phyloP scores from a whole-genome alignment of 495 filamentous ascomycete genomes.

The Neurospora tetraspora region DNA sequence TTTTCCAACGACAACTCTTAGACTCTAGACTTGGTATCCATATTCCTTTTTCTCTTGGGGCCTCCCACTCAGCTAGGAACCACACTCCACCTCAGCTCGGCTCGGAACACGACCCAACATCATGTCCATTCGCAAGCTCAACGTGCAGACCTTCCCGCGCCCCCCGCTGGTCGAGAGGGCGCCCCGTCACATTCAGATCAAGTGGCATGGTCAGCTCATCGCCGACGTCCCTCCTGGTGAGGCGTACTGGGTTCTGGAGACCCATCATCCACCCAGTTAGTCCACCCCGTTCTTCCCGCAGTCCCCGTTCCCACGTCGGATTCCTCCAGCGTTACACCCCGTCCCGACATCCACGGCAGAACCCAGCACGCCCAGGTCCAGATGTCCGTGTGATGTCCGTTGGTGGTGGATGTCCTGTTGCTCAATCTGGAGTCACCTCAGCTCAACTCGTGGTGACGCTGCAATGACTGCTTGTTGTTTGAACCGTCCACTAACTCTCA shows the following conservation, averaged over 20 bases:
- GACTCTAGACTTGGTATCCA: not conserved
- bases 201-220: conserved; percentile 40
- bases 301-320: not conserved
- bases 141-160: conserved; percentile 49
- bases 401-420: not conserved
- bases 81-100: not conserved
- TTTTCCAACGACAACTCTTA: not conserved
- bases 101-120: not conserved
- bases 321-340: not conserved
- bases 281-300: conserved; percentile 1
- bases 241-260: conserved; percentile 51
- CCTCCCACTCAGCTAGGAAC: not conserved
- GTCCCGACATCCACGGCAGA: conserved; percentile 1
- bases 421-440: not conserved
- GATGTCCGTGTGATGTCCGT: not conserved
- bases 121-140: conserved; percentile 40
- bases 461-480: too few relatives aligned
- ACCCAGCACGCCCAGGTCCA: not conserved
- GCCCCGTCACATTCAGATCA: conserved; percentile 40
- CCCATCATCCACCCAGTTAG: conserved; percentile 45
- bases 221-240: conserved; percentile 41
- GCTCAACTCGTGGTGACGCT: not conserved
- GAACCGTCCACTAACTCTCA: not conserved
- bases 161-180: conserved; percentile 43
- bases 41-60: not conserved